Percentiles rank a stretch among this genome's conserved stretches.
Conservation (phyloP, 2,329 filamentous ascomycete genomes). For the Penicillium sp. region DNA sequence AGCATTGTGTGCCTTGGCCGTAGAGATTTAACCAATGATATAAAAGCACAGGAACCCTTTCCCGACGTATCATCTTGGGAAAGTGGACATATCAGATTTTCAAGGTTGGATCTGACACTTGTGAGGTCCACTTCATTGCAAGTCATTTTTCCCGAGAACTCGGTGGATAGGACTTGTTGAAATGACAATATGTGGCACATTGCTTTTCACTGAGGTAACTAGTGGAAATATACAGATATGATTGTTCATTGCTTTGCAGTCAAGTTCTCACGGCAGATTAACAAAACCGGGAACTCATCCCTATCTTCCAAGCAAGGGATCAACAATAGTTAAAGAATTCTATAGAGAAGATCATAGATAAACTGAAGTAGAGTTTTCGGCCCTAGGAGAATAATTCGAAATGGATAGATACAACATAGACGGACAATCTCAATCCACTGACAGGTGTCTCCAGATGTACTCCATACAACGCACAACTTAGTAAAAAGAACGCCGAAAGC, state of each 20-base stretch:
- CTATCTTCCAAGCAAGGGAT: background rate
- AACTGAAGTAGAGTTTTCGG: background rate
- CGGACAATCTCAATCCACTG: background rate
- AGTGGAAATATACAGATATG: background rate
- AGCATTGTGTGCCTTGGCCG: background rate
- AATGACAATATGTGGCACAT: background rate
- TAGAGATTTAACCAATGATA: background rate
- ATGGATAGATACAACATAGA: background rate
- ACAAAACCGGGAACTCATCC: background rate
- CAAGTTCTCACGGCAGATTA: background rate
- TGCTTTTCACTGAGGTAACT: too few relatives aligned
- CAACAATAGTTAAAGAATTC: background rate
- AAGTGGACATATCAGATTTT: constrained; percentile 3
- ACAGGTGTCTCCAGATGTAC: background rate
- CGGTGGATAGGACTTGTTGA: background rate
- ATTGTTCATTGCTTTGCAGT: background rate
- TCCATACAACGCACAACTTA: background rate
- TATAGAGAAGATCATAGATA: background rate
- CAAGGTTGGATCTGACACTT: background rate
- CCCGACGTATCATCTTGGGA: constrained; percentile 1
- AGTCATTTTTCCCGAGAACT: background rate
- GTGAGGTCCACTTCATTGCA: background rate
- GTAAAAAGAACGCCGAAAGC: background rate
- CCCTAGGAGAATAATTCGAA: background rate
- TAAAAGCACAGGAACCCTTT: background rate